A percentile compares a stretch with the other conserved stretches of the same genome.
Evolutionary conservation across 768 basidiomycete species (phyloP).

Genomic region (Pleurotus cornucopiae): DNA sequence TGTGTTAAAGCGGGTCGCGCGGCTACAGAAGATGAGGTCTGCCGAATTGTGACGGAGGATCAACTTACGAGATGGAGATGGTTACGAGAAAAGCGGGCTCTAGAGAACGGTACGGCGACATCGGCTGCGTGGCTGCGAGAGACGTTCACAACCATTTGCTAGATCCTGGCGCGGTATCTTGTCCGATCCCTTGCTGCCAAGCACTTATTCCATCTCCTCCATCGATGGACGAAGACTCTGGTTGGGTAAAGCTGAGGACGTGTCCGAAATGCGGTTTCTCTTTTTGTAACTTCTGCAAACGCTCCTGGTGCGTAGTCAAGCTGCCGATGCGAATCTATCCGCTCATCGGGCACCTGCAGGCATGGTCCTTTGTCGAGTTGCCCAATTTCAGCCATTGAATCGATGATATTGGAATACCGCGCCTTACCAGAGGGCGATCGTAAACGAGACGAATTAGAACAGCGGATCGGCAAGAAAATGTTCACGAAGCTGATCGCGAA

Average conservation of each 20-base stretch:
- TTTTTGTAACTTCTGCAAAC: constrained; percentile 80
- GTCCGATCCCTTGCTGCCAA: constrained; percentile 80
- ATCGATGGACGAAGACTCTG: constrained; percentile 44
- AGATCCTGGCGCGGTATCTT: constrained; percentile 81
- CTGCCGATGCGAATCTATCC: neutral
- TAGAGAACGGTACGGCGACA: constrained; percentile 59
- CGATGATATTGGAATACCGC: constrained; percentile 65
- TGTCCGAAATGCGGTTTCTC: constrained; percentile 71
- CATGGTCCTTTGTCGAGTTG: constrained; percentile 79
- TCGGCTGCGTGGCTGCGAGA: neutral
- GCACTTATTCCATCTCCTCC: constrained; percentile 63
- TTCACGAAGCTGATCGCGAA: constrained; percentile 55
- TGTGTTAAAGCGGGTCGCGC: constrained; percentile 68
- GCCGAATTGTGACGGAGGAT: constrained; percentile 61
- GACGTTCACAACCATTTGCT: neutral
- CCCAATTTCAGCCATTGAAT: constrained; percentile 61
- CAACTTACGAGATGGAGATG: constrained; percentile 73
- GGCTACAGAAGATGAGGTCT: constrained; percentile 68
- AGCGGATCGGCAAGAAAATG: constrained; percentile 58
- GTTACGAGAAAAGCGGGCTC: constrained; percentile 65
- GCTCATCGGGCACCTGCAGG: constrained; percentile 37
- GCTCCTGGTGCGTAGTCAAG: constrained; percentile 58
- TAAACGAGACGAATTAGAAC: constrained; percentile 51
- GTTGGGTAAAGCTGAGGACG: constrained; percentile 69
- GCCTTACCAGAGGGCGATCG: constrained; percentile 47